Evolutionary conservation across 176 grass and related monocot species (phyloP), one percentile per base, ranked within the genome.

Genomic region (Musa itinerans): DNA sequence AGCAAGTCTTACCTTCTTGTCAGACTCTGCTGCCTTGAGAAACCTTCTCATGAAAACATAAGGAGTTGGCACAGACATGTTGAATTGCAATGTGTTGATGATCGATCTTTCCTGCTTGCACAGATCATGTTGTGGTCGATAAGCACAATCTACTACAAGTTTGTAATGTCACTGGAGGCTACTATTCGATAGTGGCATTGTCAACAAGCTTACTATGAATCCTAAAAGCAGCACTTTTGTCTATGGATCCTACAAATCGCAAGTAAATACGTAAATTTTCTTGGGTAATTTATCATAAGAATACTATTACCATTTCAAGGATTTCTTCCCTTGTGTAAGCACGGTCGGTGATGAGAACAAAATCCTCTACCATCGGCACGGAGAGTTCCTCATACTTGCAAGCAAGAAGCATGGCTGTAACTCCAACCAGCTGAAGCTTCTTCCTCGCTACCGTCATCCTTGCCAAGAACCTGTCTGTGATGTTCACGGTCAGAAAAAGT

Each of bases 41-140:
- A 96, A 92, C 76, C 92, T 86, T 77, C 78, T 89, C 85, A 96
- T 88, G 61, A 92, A 96, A 73, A 92, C 83, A 54, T 89, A 96
- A 59, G 87, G 79, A 24, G 92, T 96, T 76, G 89, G 89, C 53
- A 92, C 78, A 34, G 87, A 92, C 89, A 96, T 88, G 73, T 88
- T 89, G 83, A 86, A 96, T 17, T 88, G 81, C 52, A 96, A 81
- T 0, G 76, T 86, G 58, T 90, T 86, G 23, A 89, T 56, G 11
- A 92, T 88, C 69, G 73, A 64, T 53, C 51, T 89, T 88, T 96
- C 89, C 87, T 96, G 79, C 8, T 52, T 12, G 16, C 27, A 64
- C 12, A 74, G 43, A 59, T 23, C n/a, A 26, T 67, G 27, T 11
- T 1, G 50, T 13, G 34, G 17, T 17, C 9, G 15, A 9, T 53